Conservation (phyloP, 768 basidiomycete species). For the Psilocybe cubensis region DNA sequence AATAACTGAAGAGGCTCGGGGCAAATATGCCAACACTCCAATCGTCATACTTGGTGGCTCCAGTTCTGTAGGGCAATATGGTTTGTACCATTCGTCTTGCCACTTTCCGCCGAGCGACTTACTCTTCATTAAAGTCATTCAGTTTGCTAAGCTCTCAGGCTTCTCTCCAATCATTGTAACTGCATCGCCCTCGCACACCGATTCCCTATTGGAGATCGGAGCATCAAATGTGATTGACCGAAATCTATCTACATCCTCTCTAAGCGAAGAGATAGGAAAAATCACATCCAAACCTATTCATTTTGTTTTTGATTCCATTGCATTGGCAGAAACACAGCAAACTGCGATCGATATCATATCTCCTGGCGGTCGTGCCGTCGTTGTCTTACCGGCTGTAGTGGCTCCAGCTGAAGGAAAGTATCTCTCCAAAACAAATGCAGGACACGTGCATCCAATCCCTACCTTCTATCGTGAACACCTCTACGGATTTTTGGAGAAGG, state of each 20-base stretch:
- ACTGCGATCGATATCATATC: slow-evolving; percentile 1
- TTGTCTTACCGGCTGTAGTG: neutral
- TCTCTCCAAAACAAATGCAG: slow-evolving; percentile 31
- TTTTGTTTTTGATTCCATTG: slow-evolving; percentile 2
- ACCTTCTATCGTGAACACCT: too few relatives aligned
- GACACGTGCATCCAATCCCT: slow-evolving; percentile 29
- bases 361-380: neutral
- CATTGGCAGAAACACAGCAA: neutral
- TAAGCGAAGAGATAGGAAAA: slow-evolving; percentile 20
- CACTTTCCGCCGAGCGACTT: neutral
- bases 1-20: slow-evolving; percentile 36
- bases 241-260: slow-evolving; percentile 12
- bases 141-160: slow-evolving; percentile 31
- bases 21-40: slow-evolving; percentile 46
- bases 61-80: slow-evolving; percentile 53
- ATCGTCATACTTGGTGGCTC: slow-evolving; percentile 53
- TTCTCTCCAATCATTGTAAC: slow-evolving; percentile 44
- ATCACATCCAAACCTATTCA: slow-evolving; percentile 13
- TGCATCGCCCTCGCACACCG: slow-evolving; percentile 36
- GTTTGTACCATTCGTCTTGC: slow-evolving; percentile 24
- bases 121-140: slow-evolving; percentile 12
- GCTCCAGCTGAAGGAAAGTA: neutral
- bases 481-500: too few relatives aligned
- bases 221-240: slow-evolving; percentile 43
- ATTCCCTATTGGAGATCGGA: slow-evolving; percentile 35